A percentile compares a stretch with the other conserved stretches of the same genome.
These are phyloP conservation scores for Globisporangium canariense DNA, from an alignment of 352 stramenopile species.

Conservation along the genomic window DNA sequence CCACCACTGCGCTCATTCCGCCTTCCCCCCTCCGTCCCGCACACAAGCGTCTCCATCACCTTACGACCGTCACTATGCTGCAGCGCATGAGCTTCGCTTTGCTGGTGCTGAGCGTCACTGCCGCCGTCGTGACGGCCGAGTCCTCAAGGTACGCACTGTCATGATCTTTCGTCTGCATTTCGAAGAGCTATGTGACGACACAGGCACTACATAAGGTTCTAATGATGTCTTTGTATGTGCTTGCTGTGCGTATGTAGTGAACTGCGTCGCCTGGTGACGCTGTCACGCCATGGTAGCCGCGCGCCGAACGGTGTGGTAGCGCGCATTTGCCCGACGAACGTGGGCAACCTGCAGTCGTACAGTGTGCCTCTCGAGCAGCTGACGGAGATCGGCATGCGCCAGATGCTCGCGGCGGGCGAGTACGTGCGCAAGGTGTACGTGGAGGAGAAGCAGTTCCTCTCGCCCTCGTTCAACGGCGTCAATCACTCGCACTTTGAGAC, in stretches of 20 bases:
- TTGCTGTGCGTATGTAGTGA: slow-evolving; percentile 30
- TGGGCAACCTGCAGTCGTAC: slow-evolving; percentile 66
- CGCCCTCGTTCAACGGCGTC: slow-evolving; percentile 62
- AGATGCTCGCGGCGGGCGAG: slow-evolving; percentile 64
- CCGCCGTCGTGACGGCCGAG: neutral
- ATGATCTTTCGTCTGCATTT: neutral
- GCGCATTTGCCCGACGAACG: slow-evolving; percentile 62
- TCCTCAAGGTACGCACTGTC: slow-evolving; percentile 5
- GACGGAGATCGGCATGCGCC: slow-evolving; percentile 79
- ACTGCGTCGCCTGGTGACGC: slow-evolving; percentile 69
- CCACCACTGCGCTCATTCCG: neutral
- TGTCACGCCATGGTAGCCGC: slow-evolving; percentile 78
- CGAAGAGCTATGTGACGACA: neutral
- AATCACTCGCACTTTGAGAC: slow-evolving; percentile 80
- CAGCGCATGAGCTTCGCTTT: slow-evolving; percentile 11
- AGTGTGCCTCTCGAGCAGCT: slow-evolving; percentile 79
- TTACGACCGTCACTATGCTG: neutral
- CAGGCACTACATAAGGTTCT: neutral
- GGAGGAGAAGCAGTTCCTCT: slow-evolving; percentile 60
- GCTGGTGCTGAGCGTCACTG: slow-evolving; percentile 3
- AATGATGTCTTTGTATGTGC: neutral
- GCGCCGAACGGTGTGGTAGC: slow-evolving; percentile 66
- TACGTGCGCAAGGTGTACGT: slow-evolving; percentile 73
- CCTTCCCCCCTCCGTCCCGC: neutral
- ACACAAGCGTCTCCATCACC: neutral